Conservation (phyloP, 139 green algal species). For the Chlorella sp. region DNA sequence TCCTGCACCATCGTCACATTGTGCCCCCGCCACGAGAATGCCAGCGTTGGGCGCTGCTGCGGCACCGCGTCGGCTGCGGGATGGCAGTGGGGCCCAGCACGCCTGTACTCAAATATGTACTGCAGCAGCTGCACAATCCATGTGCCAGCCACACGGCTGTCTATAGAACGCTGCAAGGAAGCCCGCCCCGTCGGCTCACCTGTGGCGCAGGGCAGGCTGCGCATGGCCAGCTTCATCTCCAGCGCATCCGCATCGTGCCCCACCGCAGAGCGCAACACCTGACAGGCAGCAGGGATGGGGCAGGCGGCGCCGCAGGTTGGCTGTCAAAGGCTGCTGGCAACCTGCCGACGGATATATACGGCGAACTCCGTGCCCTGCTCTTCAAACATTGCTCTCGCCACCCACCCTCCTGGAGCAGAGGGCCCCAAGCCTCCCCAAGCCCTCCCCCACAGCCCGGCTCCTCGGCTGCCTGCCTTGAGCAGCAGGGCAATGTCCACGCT, state of each 20-base stretch:
- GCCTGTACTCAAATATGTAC: no score
- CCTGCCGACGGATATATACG: no score
- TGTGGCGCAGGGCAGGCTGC: conserved; percentile 33
- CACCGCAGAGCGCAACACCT: conserved; percentile 62
- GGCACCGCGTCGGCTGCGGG: not conserved
- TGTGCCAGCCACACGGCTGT: no score
- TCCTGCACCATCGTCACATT: conserved; percentile 71
- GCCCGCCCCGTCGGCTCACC: not conserved
- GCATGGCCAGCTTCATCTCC: conserved; percentile 48
- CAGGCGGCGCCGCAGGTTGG: conserved; percentile 32
- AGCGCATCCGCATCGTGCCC: conserved; percentile 40
- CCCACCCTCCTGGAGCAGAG: no score
- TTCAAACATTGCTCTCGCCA: no score
- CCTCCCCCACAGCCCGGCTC: no score
- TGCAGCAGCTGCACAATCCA: no score
- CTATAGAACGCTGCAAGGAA: no score
- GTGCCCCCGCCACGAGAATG: conserved; percentile 62
- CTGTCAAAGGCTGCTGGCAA: no score
- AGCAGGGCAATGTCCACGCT: conserved; percentile 72
- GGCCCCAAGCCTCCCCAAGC: no score
- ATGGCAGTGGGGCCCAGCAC: no score
- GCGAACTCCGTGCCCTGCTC: no score
- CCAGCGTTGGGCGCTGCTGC: conserved; percentile 64
- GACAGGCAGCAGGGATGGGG: conserved; percentile 56
- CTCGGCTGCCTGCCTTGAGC: conserved; percentile 46